phyloP scores from a whole-genome alignment of 108 stramenopile species.

The Hondaea fermentalgiana region DNA sequence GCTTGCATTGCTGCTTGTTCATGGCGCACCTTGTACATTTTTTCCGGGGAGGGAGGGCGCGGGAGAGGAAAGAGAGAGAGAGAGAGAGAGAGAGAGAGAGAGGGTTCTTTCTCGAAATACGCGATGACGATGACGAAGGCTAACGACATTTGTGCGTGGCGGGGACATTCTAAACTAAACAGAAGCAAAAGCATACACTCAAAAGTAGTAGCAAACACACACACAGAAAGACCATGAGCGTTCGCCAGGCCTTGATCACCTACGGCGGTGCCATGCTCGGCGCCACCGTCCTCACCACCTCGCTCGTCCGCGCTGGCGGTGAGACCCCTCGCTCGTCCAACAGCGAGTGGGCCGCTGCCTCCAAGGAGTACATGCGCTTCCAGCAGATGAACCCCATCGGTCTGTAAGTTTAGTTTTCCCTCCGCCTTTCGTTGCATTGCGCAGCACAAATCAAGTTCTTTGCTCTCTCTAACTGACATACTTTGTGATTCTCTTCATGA shows the following conservation, averaged over 20 bases:
- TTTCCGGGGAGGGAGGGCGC: too few relatives aligned
- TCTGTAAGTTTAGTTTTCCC: neutral
- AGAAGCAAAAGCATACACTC: neutral
- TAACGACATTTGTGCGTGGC: too few relatives aligned
- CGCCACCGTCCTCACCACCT: neutral
- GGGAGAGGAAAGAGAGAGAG: too few relatives aligned
- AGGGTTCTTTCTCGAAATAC: too few relatives aligned
- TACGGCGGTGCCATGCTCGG: neutral
- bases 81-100: too few relatives aligned
- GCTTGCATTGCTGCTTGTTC: too few relatives aligned
- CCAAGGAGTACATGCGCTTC: conserved; percentile 20
- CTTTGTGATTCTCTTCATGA: neutral
- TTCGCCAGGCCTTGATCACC: neutral
- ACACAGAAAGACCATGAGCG: neutral
- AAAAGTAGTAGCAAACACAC: neutral
- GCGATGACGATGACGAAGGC: too few relatives aligned
- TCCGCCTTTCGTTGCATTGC: too few relatives aligned
- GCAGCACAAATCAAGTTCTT: too few relatives aligned
- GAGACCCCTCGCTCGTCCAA: neutral
- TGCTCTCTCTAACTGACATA: neutral
- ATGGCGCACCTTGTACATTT: too few relatives aligned
- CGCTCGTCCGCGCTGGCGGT: neutral
- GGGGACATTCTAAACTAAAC: neutral
- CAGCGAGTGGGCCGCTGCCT: conserved; percentile 17
- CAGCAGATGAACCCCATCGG: conserved; percentile 28